These are phyloP conservation scores for Stephania cephalantha DNA, from an alignment of 164 flowering plant genomes.

Conservation along the genomic window DNA sequence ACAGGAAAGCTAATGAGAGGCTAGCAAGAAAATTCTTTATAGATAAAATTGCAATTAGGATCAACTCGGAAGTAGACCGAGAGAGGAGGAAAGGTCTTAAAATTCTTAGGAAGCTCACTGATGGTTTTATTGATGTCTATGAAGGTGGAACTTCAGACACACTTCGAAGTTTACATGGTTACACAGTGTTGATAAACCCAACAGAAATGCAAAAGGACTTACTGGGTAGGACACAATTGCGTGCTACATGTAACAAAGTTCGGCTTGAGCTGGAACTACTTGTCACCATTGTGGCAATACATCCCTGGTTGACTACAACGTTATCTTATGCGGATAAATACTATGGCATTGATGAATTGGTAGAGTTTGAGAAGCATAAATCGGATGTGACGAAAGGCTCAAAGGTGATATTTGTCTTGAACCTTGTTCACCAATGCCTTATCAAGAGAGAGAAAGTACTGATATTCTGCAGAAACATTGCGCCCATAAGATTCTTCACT, in stretches of 20 bases:
- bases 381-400: constrained; percentile 56
- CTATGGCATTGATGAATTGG: constrained; percentile 36
- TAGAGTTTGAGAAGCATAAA: constrained; percentile 39
- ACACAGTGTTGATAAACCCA: constrained; percentile 75
- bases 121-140: constrained; percentile 69
- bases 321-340: constrained; percentile 44
- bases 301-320: constrained; percentile 72
- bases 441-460: constrained; percentile 61
- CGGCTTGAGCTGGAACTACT: constrained; percentile 71
- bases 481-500: constrained; percentile 61
- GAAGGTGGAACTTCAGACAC: constrained; percentile 50
- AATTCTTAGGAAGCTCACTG: constrained; percentile 56
- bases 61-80: constrained; percentile 42
- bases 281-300: constrained; percentile 77
- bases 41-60: constrained; percentile 56
- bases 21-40: constrained; percentile 66
- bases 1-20: constrained; percentile 35
- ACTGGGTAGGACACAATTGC: constrained; percentile 42
- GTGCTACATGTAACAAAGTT: constrained; percentile 33
- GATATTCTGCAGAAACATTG: constrained; percentile 80
- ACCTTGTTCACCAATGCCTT: constrained; percentile 55
- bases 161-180: constrained; percentile 79
- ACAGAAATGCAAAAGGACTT: constrained; percentile 53
- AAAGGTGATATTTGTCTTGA: constrained; percentile 72
- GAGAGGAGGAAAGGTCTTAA: constrained; percentile 54